These are phyloP conservation scores for Lachancea waltii DNA, from an alignment of 805 yeast genomes.

Conservation along the genomic window DNA sequence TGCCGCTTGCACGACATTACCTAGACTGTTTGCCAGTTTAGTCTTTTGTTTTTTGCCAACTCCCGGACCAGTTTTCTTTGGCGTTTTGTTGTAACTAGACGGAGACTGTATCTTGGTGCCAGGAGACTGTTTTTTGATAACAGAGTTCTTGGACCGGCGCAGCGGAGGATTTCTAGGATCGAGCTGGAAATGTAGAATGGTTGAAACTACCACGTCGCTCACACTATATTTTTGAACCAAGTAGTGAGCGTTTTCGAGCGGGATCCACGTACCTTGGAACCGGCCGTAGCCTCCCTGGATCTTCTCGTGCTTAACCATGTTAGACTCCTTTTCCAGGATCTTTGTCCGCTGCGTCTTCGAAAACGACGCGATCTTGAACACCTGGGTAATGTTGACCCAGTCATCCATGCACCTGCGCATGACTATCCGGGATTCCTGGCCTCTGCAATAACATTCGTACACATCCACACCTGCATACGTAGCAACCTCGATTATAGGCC, in stretches of 20 bases:
- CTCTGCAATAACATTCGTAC: conserved; percentile 58
- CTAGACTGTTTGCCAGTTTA: conserved; percentile 5
- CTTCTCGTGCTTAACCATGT: conserved; percentile 63
- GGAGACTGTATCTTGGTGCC: conserved; percentile 30
- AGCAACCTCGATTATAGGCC: conserved; percentile 34
- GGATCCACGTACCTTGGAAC: conserved; percentile 85
- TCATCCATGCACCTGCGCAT: conserved; percentile 90
- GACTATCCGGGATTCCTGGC: conserved; percentile 31
- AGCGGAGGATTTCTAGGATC: conserved; percentile 41
- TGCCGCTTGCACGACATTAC: conserved; percentile 4
- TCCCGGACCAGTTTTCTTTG: conserved; percentile 19
- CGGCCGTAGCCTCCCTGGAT: conserved; percentile 83
- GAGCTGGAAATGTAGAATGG: conserved; percentile 49
- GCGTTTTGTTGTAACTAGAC: conserved; percentile 32
- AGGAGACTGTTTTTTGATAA: conserved; percentile 28
- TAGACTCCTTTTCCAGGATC: conserved; percentile 69
- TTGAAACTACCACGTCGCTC: conserved; percentile 41
- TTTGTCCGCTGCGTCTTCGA: conserved; percentile 76
- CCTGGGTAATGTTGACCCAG: conserved; percentile 90
- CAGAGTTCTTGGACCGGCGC: conserved; percentile 35
- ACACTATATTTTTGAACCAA: conserved; percentile 49
- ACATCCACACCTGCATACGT: conserved; percentile 48
- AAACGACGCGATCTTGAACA: conserved; percentile 68
- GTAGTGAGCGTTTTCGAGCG: conserved; percentile 55
- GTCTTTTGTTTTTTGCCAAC: conserved; percentile 9